Percentiles rank a stretch among this genome's conserved stretches.
Evolutionary conservation across 257 asterid genomes (phyloP).

Genomic region (Prunella vulgaris): DNA sequence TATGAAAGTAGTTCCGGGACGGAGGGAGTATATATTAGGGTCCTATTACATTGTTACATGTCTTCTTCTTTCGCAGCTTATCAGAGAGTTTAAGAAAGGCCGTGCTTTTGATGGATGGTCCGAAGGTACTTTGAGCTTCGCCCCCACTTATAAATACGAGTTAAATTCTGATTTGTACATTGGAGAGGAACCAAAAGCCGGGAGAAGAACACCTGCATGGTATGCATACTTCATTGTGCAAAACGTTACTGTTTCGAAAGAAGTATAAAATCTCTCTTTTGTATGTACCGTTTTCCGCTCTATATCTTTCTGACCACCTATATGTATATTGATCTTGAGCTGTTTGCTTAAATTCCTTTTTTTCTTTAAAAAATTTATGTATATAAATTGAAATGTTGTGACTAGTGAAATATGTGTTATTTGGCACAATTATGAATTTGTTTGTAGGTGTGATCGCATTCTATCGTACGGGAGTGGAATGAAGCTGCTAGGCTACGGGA

Average conservation of each 20-base stretch:
- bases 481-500: constrained; percentile 57
- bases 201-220: constrained; percentile 96
- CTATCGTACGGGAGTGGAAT: constrained; percentile 81
- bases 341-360: neutral
- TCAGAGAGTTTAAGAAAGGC: constrained; percentile 71
- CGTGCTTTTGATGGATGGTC: constrained; percentile 95
- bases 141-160: constrained; percentile 93
- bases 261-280: no score
- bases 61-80: constrained; percentile 53
- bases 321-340: neutral
- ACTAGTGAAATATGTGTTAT: neutral
- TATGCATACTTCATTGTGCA: constrained; percentile 36
- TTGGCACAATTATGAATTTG: neutral
- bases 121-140: constrained; percentile 73
- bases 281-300: no score
- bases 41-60: neutral
- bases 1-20: no score
- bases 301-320: no score
- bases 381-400: neutral
- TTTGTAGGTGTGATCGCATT: constrained; percentile 84
- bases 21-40: no score
- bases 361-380: no score
- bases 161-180: constrained; percentile 55
- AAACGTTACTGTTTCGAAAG: no score
- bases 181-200: constrained; percentile 67